A percentile compares a stretch with the other conserved stretches of the same genome.
Conservation (phyloP, 2,329 filamentous ascomycete species). For the Lachnellula willkommii region DNA sequence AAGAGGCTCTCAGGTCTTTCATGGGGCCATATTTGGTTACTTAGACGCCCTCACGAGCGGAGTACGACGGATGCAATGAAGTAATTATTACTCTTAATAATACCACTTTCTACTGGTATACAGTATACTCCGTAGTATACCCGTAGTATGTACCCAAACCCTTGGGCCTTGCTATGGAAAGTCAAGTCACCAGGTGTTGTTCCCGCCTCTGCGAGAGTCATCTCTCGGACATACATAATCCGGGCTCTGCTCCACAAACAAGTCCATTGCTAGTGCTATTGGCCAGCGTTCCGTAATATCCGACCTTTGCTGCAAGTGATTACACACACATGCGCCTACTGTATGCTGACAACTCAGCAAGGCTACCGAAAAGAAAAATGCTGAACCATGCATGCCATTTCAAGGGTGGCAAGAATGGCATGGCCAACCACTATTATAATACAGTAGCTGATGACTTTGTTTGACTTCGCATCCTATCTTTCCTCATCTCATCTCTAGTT, state of each 20-base stretch:
- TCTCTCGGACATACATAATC: too few species aligned
- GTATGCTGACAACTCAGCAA: background rate
- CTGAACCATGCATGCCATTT: conserved; percentile 1
- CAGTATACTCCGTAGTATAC: too few species aligned
- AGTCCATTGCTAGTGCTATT: too few species aligned
- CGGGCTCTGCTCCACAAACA: too few species aligned
- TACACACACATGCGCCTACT: background rate
- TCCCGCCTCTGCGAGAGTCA: too few species aligned
- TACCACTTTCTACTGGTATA: background rate
- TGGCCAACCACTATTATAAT: background rate
- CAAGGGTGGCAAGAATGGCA: conserved; percentile 1
- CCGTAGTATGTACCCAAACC: background rate
- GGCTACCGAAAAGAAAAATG: background rate
- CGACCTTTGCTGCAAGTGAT: too few species aligned
- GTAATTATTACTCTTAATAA: background rate
- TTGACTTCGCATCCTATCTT: background rate
- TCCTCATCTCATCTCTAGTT: background rate
- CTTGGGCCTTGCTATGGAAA: too few species aligned
- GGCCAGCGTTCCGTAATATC: too few species aligned
- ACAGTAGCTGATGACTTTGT: background rate
- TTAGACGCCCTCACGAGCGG: background rate
- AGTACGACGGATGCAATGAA: background rate
- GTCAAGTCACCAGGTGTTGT: too few species aligned
- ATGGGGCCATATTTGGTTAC: background rate
- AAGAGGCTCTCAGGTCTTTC: background rate